These are phyloP conservation scores for Aureobasidium sp. DNA, from an alignment of 2,329 filamentous ascomycete species.

Conservation along the genomic window DNA sequence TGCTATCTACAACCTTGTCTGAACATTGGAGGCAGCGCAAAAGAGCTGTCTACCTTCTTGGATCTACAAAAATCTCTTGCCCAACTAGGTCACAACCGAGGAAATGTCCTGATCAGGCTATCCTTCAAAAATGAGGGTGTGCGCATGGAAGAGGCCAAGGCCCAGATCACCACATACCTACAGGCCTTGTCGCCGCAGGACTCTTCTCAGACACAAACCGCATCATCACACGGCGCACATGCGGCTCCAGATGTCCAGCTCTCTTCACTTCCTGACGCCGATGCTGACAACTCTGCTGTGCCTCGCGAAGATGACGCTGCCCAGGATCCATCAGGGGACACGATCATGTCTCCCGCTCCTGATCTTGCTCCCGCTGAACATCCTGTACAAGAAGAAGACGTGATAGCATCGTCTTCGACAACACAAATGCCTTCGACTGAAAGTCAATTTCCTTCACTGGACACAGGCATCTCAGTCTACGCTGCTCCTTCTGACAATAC, in stretches of 20 bases:
- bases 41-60: conserved; percentile 64
- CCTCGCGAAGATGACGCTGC: conserved; percentile 21
- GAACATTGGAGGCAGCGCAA: conserved; percentile 70
- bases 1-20: conserved; percentile 84
- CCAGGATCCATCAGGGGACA: conserved; percentile 23
- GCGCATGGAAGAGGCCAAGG: conserved; percentile 79
- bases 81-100: conserved; percentile 80
- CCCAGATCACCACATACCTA: conserved; percentile 63
- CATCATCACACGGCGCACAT: conserved; percentile 26
- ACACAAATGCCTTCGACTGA: conserved; percentile 18
- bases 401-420: conserved; percentile 26
- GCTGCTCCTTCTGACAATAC: conserved; percentile 67
- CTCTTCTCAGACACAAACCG: conserved; percentile 33
- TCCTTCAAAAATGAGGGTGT: conserved; percentile 68
- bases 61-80: conserved; percentile 85
- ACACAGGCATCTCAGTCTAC: conserved; percentile 49
- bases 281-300: conserved; percentile 21
- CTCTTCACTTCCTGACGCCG: conserved; percentile 22
- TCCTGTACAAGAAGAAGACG: conserved; percentile 19
- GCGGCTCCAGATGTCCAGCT: conserved; percentile 18
- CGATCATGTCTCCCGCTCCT: conserved; percentile 21
- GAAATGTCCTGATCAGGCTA: conserved; percentile 71
- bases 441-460: conserved; percentile 1
- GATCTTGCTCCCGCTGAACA: conserved; percentile 19
- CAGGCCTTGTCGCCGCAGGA: conserved; percentile 22